These are phyloP conservation scores for Aschersonia sp. DNA, from an alignment of 2,329 filamentous ascomycete genomes.

Conservation along the genomic window DNA sequence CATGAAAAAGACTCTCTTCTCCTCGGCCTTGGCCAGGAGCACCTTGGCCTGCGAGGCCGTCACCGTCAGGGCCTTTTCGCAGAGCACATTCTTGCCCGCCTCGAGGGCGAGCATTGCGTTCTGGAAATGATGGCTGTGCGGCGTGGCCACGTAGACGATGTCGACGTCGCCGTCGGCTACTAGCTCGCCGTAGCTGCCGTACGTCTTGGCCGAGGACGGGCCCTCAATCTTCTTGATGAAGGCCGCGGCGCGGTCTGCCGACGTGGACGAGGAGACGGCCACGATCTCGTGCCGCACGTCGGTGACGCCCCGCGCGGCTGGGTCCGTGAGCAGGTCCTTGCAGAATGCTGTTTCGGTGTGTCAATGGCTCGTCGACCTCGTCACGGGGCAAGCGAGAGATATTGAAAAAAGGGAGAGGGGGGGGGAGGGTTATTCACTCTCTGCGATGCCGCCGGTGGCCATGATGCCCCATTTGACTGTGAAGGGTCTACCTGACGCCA, in stretches of 20 bases:
- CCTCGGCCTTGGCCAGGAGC: constrained; percentile 55
- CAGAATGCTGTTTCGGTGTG: constrained; percentile 39
- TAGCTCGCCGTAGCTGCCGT: constrained; percentile 71
- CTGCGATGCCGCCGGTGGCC: constrained; percentile 44
- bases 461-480: constrained; percentile 45
- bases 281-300: constrained; percentile 67
- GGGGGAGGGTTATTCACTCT: constrained; percentile 25
- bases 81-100: constrained; percentile 77
- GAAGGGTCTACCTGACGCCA: constrained; percentile 26
- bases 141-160: constrained; percentile 79
- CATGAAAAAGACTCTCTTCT: constrained; percentile 66
- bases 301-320: constrained; percentile 49
- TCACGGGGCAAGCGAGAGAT: not conserved
- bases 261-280: constrained; percentile 69
- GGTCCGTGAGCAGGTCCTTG: constrained; percentile 66
- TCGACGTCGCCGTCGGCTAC: constrained; percentile 68
- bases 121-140: constrained; percentile 87
- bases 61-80: constrained; percentile 82
- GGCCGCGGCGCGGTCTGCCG: constrained; percentile 49
- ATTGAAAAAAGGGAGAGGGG: not conserved
- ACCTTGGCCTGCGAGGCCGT: constrained; percentile 64
- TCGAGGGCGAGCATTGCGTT: constrained; percentile 75
- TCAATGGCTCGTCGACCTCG: not conserved
- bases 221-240: constrained; percentile 62
- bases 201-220: constrained; percentile 53